Conservation (phyloP, 2,329 filamentous ascomycete species). For the Exophiala calicioides region DNA sequence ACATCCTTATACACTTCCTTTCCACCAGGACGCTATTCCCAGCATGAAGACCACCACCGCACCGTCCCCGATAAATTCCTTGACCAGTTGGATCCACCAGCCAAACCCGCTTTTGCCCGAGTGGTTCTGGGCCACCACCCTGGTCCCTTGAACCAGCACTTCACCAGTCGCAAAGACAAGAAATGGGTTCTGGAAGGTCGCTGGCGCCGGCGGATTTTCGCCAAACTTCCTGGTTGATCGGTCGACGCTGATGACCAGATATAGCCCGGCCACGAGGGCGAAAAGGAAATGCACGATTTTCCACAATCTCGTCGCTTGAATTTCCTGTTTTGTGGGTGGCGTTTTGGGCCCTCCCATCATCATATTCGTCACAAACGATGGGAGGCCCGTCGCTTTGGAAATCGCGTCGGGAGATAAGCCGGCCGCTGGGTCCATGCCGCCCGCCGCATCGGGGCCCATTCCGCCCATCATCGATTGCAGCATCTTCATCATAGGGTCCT, state of each 20-base stretch:
- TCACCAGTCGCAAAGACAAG: conserved; percentile 50
- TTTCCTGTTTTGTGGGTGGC: conserved; percentile 41
- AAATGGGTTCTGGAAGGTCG: conserved; percentile 48
- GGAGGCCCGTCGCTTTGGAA: conserved; percentile 31
- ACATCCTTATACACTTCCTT: conserved; percentile 24
- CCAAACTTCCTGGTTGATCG: conserved; percentile 42
- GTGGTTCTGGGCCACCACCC: conserved; percentile 36
- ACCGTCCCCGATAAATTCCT: conserved; percentile 45
- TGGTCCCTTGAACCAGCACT: conserved; percentile 42
- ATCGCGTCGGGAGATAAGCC: conserved; percentile 31
- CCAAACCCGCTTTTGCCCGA: conserved; percentile 33
- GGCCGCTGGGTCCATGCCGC: conserved; percentile 12
- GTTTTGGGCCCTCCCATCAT: conserved; percentile 40
- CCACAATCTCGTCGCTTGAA: conserved; percentile 49
- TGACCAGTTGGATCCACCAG: conserved; percentile 41
- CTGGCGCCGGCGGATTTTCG: conserved; percentile 44
- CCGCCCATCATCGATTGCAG: conserved; percentile 54
- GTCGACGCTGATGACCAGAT: conserved; percentile 46
- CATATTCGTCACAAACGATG: conserved; percentile 40
- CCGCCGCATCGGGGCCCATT: conserved; percentile 9
- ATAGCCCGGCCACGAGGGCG: conserved; percentile 57
- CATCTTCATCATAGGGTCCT: conserved; percentile 58
- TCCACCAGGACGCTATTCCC: conserved; percentile 46
- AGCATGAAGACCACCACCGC: conserved; percentile 48
- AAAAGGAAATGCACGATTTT: conserved; percentile 61